A percentile compares a stretch with the other conserved stretches of the same genome.
phyloP scores from a whole-genome alignment of 129 eudicot species.

The Ambrosia trifida region DNA sequence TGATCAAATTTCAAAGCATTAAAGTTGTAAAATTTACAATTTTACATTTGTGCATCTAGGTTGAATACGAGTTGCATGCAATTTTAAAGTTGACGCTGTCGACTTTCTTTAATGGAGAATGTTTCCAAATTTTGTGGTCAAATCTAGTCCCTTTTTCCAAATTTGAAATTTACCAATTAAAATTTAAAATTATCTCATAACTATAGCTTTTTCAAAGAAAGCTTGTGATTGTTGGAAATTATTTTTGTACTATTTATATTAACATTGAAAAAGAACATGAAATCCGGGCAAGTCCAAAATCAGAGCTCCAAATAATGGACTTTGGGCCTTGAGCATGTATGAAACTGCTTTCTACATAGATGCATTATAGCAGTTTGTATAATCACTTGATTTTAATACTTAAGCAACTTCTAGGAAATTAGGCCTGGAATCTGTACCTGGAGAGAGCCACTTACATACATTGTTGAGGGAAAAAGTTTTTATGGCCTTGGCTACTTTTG shows the following conservation, averaged over 20 bases:
- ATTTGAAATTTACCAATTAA: neutral
- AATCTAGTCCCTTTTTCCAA: too few relatives aligned
- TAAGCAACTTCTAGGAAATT: slow-evolving; percentile 38
- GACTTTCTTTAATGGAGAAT: too few relatives aligned
- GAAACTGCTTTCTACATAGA: neutral
- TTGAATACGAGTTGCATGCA: too few relatives aligned
- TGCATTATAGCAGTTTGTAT: slow-evolving; percentile 6
- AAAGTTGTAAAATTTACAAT: neutral
- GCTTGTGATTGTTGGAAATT: neutral
- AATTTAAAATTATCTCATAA: neutral
- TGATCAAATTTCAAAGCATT: neutral
- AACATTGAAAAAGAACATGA: neutral
- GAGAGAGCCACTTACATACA: slow-evolving; percentile 45
- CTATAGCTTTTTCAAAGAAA: neutral
- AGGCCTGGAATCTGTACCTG: slow-evolving; percentile 43
- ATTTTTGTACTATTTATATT: neutral
- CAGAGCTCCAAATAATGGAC: neutral
- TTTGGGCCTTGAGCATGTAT: neutral
- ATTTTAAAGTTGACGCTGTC: too few relatives aligned
- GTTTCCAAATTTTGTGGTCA: too few relatives aligned
- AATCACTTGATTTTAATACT: slow-evolving; percentile 7
- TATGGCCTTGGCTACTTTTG: slow-evolving; percentile 49
- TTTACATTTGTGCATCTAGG: neutral
- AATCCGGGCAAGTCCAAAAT: neutral
- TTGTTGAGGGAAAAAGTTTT: slow-evolving; percentile 51